Evolutionary conservation across 495 filamentous ascomycete species (phyloP), one percentile per base, ranked within the genome.

Genomic region (Hypoxylon perforatum): DNA sequence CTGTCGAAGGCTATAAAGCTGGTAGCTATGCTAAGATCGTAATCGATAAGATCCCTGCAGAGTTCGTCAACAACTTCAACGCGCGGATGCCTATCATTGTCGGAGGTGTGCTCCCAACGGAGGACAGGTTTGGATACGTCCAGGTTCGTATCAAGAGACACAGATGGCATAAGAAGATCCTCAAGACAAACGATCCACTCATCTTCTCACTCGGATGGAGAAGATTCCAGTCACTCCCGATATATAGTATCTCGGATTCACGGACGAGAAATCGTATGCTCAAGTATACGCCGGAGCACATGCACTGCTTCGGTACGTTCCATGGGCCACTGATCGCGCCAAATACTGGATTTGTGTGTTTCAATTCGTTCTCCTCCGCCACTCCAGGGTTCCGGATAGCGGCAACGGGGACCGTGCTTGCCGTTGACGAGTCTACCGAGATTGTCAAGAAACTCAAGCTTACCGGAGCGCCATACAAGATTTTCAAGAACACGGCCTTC

Each of bases 391-490:
- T 99, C 84, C 89, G 95, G 21, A 90, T 99, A 49, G 90, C 95
- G 3, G 95, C 95, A 8, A 97, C 94, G 5, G 95, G 95, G 35
- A 93, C 94, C 1, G 93, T 99, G 14, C 76, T 97, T 48, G 91
- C 87, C 69, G 96, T 99, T 10, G 95, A 99, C 73, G 92, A 97
- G 75, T 90, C 88, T 44, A 91, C 91, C 0, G 94, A 97, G 71
- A 97, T 99, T 66, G 96, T 98, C 72, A 99, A 99, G 84, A 99
- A 99, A 82, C 87, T 99, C 70, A 99, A 98, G 75, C 85, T 99
- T 23, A 96, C 92, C 14, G 93, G 93, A 65, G 69, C 86, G 23
- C 92, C 95, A 5, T 94, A 92, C 81, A 99, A 98, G 82, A 96
- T 99, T 77, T 99, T 97, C 86, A 96, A 96, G 74, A 99, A 99